Conservation (phyloP, 192 early-diverging fungal species). For the Linderina pennispora region DNA sequence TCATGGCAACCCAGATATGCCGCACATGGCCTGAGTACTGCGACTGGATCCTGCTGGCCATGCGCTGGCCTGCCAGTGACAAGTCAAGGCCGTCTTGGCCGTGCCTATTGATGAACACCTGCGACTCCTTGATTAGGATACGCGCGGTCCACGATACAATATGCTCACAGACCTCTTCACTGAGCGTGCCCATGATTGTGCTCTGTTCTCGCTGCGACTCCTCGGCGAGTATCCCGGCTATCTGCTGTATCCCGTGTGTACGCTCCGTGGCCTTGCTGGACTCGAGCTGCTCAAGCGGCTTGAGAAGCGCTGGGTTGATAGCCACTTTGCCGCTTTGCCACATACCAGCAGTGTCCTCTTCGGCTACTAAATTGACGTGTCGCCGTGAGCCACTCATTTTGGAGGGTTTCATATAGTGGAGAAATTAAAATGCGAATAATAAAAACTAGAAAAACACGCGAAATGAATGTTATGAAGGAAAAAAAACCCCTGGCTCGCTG, state of each 20-base stretch:
- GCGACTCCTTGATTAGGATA: conserved; percentile 34
- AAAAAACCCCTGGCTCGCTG: too few relatives aligned
- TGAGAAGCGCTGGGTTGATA: too few relatives aligned
- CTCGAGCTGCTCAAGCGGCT: conserved; percentile 23
- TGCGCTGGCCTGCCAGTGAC: conserved; percentile 12
- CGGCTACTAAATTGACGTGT: conserved; percentile 29
- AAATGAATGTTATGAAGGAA: not conserved
- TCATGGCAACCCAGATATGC: conserved; percentile 40
- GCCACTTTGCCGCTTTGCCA: too few relatives aligned
- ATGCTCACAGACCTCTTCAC: conserved; percentile 16
- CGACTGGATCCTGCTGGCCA: conserved; percentile 31
- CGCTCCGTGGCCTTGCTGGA: conserved; percentile 41
- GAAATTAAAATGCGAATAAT: not conserved
- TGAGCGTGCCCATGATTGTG: conserved; percentile 16
- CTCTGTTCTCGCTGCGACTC: conserved; percentile 9
- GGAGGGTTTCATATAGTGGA: conserved; percentile 1
- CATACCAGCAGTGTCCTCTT: too few relatives aligned
- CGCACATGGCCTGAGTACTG: conserved; percentile 33
- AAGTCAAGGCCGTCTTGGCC: conserved; percentile 24
- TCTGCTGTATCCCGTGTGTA: conserved; percentile 26
- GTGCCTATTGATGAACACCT: conserved; percentile 29
- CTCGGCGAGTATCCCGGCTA: conserved; percentile 32
- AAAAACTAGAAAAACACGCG: conserved; percentile 1
- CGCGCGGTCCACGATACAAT: conserved; percentile 38
- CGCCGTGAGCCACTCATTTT: conserved; percentile 23